phyloP scores from a whole-genome alignment of 1,284 basidiomycete genomes.

The Ustilago tritici region DNA sequence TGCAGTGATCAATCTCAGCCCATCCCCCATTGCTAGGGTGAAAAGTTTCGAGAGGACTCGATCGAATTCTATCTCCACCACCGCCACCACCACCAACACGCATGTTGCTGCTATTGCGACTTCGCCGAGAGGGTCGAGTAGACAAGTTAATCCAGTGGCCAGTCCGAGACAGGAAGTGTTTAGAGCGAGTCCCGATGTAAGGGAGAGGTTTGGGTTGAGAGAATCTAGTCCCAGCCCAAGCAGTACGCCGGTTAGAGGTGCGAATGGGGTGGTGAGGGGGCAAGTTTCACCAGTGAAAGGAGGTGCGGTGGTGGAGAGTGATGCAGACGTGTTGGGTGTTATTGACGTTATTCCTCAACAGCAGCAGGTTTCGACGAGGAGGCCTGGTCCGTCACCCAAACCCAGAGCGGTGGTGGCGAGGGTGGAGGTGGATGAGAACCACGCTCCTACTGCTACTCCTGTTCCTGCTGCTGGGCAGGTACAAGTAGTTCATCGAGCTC shows the following conservation, averaged over 20 bases:
- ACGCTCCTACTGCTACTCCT: neutral
- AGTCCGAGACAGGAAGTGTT: conserved; percentile 24
- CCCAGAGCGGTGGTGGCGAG: neutral
- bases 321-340: conserved; percentile 43
- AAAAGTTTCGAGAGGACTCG: conserved; percentile 17
- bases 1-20: conserved; percentile 19
- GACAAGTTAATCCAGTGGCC: neutral
- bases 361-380: neutral
- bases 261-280: neutral
- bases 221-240: conserved; percentile 19
- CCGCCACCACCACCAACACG: too few relatives aligned
- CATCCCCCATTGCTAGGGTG: conserved; percentile 28
- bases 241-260: neutral
- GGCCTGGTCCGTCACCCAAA: neutral
- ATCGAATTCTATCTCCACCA: conserved; percentile 23
- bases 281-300: conserved; percentile 19
- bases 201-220: conserved; percentile 30
- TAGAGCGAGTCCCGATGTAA: conserved; percentile 30
- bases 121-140: conserved; percentile 3
- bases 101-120: conserved; percentile 9
- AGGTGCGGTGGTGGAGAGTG: conserved; percentile 3
- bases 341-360: conserved; percentile 35
- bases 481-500: conserved; percentile 24
- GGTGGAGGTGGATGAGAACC: conserved; percentile 16
- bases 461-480: too few relatives aligned